A percentile compares a stretch with the other conserved stretches of the same genome.
Conservation (phyloP, 768 basidiomycete species). For the Phaffia australis region DNA sequence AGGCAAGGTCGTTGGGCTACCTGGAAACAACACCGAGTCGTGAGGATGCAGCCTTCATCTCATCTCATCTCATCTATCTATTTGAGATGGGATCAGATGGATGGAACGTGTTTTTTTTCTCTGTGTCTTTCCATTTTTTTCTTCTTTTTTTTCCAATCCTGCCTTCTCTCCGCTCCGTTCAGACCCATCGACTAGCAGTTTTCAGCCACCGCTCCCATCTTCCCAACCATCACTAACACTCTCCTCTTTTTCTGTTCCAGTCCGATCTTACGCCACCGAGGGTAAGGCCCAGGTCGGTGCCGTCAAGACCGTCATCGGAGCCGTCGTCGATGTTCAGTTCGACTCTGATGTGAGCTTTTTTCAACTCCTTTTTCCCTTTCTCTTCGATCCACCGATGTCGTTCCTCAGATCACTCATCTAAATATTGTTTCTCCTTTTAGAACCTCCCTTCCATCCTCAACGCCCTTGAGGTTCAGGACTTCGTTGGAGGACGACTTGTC, state of each 20-base stretch:
- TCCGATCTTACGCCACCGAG: conserved; percentile 85
- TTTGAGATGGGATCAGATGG: too few relatives aligned
- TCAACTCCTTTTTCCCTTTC: conserved; percentile 6
- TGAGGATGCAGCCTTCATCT: too few relatives aligned
- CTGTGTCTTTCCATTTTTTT: too few relatives aligned
- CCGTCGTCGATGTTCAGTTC: conserved; percentile 82
- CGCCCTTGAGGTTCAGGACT: conserved; percentile 93
- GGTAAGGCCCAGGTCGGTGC: conserved; percentile 59
- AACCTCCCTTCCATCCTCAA: conserved; percentile 95
- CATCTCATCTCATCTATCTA: too few relatives aligned
- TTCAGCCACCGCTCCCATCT: neutral
- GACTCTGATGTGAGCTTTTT: conserved; percentile 11
- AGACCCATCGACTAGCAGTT: neutral
- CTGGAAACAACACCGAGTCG: too few relatives aligned
- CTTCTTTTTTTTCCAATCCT: neutral
- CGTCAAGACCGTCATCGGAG: conserved; percentile 99
- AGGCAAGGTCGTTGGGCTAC: too few relatives aligned
- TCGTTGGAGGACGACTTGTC: conserved; percentile 89
- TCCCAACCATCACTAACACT: neutral
- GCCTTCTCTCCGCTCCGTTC: neutral
- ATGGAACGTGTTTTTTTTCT: neutral
- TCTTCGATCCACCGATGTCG: neutral
- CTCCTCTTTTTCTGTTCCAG: conserved; percentile 8
- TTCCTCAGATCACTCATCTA: neutral
- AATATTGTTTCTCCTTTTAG: conserved; percentile 40